phyloP scores from a whole-genome alignment of 2,329 filamentous ascomycete species.

The Helotiales sp. region DNA sequence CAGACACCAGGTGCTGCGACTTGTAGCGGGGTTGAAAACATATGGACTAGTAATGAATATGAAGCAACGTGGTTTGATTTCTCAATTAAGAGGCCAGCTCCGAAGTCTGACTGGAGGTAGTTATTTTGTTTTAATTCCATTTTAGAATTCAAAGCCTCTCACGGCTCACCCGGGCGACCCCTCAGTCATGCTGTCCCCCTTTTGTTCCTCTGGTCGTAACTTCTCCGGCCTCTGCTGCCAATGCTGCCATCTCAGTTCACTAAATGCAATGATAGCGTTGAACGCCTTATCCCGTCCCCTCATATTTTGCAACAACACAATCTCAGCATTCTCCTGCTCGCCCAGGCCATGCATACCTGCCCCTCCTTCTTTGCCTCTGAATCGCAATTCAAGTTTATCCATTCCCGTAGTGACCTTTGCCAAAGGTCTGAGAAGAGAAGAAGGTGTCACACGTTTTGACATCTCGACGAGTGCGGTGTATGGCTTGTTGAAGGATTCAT shows the following conservation, averaged over 20 bases:
- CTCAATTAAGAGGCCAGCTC: no score
- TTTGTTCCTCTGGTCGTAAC: neutral
- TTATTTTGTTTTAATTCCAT: no score
- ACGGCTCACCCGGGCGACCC: no score
- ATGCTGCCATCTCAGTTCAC: constrained; percentile 36
- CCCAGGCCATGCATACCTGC: constrained; percentile 7
- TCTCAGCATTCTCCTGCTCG: neutral
- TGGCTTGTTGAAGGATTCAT: constrained; percentile 11
- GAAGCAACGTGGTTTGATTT: no score
- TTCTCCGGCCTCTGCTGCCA: constrained; percentile 23
- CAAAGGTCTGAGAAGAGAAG: constrained; percentile 11
- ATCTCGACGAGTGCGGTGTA: constrained; percentile 22
- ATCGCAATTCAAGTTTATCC: constrained; percentile 22
- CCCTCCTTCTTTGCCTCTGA: constrained; percentile 4
- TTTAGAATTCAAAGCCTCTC: no score
- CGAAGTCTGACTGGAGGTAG: no score
- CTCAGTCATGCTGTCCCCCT: neutral
- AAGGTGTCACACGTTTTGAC: constrained; percentile 17
- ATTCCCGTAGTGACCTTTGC: constrained; percentile 16
- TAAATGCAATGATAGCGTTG: constrained; percentile 39
- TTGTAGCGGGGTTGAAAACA: no score
- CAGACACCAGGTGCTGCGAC: no score
- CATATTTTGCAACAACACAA: constrained; percentile 30
- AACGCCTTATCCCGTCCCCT: constrained; percentile 37
- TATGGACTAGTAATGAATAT: no score